phyloP scores from a whole-genome alignment of 2,329 filamentous ascomycete species.

The Trichoderma sp. region DNA sequence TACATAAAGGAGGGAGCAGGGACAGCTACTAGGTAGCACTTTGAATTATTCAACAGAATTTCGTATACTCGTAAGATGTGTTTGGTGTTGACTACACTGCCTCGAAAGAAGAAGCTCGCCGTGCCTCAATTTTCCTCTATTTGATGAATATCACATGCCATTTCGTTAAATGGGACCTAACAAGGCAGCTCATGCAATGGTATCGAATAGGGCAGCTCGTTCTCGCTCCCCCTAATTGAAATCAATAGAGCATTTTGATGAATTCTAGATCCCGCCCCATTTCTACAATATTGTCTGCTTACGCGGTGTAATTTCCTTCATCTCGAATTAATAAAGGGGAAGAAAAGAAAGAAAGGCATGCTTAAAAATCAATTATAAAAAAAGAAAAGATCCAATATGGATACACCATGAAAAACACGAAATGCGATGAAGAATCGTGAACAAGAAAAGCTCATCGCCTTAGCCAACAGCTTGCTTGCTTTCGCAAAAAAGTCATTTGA shows the following conservation, averaged over 20 bases:
- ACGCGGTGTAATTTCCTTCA: background rate
- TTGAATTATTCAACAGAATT: constrained; percentile 9
- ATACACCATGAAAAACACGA: background rate
- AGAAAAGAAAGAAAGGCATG: background rate
- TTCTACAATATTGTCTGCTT: background rate
- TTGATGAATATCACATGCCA: background rate
- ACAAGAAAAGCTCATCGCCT: background rate
- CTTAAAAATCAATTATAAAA: background rate
- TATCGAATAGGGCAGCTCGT: background rate
- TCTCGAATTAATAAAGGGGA: background rate
- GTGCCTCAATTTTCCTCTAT: background rate
- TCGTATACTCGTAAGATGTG: background rate
- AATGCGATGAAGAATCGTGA: background rate
- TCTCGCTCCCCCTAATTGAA: background rate
- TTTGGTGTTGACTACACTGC: background rate
- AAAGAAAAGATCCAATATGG: background rate
- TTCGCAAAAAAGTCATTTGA: background rate
- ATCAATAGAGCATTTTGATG: background rate
- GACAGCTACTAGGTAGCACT: constrained; percentile 10
- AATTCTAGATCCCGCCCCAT: background rate
- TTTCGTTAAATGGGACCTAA: background rate
- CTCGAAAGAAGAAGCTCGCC: background rate
- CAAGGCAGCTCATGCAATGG: background rate
- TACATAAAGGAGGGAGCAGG: constrained; percentile 3
- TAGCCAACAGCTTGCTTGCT: background rate